Conservation (phyloP, 192 early-diverging fungal genomes). For the Mortierella alpina region DNA sequence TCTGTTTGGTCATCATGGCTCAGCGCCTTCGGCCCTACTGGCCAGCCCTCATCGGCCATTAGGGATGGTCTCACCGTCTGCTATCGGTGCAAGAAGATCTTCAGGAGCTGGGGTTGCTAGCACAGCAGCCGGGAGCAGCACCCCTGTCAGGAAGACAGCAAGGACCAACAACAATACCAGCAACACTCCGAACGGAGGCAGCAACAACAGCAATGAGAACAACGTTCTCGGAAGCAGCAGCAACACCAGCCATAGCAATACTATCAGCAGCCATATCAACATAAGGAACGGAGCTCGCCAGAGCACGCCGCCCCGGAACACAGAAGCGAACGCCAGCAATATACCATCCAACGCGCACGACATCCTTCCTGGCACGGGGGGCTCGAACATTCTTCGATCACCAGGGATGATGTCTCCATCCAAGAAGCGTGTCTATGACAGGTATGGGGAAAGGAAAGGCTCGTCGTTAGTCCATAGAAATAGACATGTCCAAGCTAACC, state of each 20-base stretch:
- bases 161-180: conserved; percentile 5
- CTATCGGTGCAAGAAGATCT: conserved; percentile 17
- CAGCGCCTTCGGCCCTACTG: neutral
- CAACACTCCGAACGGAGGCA: neutral
- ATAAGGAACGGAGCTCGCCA: conserved; percentile 9
- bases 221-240: neutral
- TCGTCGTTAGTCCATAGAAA: no score
- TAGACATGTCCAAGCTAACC: no score
- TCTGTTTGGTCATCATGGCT: no score
- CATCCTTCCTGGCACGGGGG: conserved; percentile 2
- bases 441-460: conserved; percentile 3
- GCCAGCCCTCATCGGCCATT: neutral
- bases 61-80: neutral
- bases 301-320: neutral
- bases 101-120: neutral
- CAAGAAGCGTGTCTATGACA: conserved; percentile 33
- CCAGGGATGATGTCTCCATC: conserved; percentile 38
- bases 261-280: neutral
- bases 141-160: neutral
- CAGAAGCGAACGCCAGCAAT: neutral
- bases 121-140: neutral
- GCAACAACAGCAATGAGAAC: neutral
- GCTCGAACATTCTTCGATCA: conserved; percentile 10
- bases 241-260: neutral
- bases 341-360: conserved; percentile 1